Base-by-base conservation (phyloP, 1,139 yeast species). In the Hanseniaspora uvarum region DNA sequence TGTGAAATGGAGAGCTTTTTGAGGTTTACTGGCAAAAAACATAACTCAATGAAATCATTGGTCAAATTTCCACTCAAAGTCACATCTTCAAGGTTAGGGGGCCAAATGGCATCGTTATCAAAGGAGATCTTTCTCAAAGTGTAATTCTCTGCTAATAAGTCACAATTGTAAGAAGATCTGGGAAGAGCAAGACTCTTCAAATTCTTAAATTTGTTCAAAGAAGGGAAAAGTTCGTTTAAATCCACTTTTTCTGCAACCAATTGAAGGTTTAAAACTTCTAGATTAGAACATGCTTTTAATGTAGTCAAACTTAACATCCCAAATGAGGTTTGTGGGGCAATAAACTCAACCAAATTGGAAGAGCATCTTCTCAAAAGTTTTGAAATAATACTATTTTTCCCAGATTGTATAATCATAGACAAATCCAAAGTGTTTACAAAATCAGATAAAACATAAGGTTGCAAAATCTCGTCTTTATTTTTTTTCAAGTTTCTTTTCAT, bases 251-350 rank as follows among this genome's bases (percentile, higher is more conserved):
- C 97, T 3, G 95, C 85, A 1, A 92, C 96, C 40, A 88, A 73
- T n/a, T 95, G 77, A 56, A 92, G 68, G 65, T 92, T 97, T 36
- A 92, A 70, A 0, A 80, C 76, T 56, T 74, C 74, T 54, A 92
- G 69, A 43, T 76, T 72, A 23, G 70, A 70, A 66, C 98, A 92
- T 52, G 81, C 73, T 56, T 85, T 78, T 51, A 92, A 71, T 46
- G 94, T 83, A 21, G 87, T 76, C 60, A 89, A 70, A 0, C 97
- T 96, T 0, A 95, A 86, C 56, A 83, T 76, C 0, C 97, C 97
- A 71, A 92, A 89, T 70, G 95, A 85, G 36, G 96, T 83, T 64
- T 89, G 97, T 1, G 97, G 96, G 0, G 97, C 96, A 7, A 85
- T 78, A 63, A 92, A 88, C 12, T 73, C 71, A 59, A 79, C 75